phyloP scores from a whole-genome alignment of 192 early-diverging fungal genomes.

The Spinellus fusiger region DNA sequence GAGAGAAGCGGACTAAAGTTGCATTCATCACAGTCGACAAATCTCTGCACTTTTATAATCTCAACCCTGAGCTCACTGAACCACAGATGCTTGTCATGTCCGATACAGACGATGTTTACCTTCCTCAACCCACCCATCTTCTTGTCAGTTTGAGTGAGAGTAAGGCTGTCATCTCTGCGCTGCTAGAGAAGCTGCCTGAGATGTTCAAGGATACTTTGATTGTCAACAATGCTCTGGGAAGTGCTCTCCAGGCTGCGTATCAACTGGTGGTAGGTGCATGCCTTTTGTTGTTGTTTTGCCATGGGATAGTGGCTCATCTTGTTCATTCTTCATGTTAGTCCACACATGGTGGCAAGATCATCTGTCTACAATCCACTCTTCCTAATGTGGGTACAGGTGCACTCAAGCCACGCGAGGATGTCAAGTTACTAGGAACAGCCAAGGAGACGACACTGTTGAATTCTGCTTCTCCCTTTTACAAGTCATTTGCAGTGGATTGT shows the following conservation, averaged over 20 bases:
- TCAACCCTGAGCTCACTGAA: constrained; percentile 64
- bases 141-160: constrained; percentile 85
- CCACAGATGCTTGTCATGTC: constrained; percentile 93
- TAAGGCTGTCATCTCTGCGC: constrained; percentile 59
- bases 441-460: constrained; percentile 84
- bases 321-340: constrained; percentile 34
- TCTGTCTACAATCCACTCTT: constrained; percentile 72
- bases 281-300: neutral
- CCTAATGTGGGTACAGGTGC: constrained; percentile 78
- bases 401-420: constrained; percentile 80
- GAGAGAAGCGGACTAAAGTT: constrained; percentile 82
- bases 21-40: constrained; percentile 88
- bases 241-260: constrained; percentile 76
- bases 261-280: constrained; percentile 64
- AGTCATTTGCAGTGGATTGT: constrained; percentile 85
- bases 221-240: constrained; percentile 73
- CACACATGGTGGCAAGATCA: constrained; percentile 85
- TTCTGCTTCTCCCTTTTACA: constrained; percentile 85
- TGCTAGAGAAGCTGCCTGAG: constrained; percentile 66
- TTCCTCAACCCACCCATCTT: constrained; percentile 86
- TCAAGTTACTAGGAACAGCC: constrained; percentile 81
- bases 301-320: neutral
- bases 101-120: constrained; percentile 84
- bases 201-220: constrained; percentile 86
- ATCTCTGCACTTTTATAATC: constrained; percentile 87